Conservation (phyloP, 1,284 basidiomycete genomes). For the Trichosporon sp. region DNA sequence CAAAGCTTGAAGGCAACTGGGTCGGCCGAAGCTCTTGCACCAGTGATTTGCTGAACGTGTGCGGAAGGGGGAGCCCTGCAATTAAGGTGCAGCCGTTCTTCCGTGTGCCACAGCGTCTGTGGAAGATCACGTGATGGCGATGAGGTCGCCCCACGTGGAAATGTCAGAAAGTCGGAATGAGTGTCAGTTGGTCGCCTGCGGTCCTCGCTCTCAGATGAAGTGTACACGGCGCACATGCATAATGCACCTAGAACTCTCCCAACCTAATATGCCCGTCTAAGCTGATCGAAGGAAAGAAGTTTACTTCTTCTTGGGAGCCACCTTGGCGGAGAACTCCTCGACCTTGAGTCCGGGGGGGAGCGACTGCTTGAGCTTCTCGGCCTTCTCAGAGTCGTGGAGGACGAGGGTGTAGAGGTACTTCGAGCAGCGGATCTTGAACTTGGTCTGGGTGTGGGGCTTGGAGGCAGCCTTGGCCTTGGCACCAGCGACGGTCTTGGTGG, state of each 20-base stretch:
- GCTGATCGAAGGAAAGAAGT: neutral
- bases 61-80: neutral
- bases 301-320: constrained; percentile 52
- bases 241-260: constrained; percentile 5
- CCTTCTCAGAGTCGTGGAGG: constrained; percentile 95
- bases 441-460: constrained; percentile 75
- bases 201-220: constrained; percentile 10
- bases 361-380: constrained; percentile 94
- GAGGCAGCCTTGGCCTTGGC: constrained; percentile 51
- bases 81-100: neutral
- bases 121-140: neutral
- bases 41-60: neutral
- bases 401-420: constrained; percentile 96
- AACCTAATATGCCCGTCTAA: neutral
- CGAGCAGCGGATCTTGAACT: constrained; percentile 98
- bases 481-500: constrained; percentile 41
- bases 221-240: constrained; percentile 18
- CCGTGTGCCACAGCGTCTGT: neutral
- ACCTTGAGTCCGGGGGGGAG: constrained; percentile 67
- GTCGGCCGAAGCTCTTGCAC: neutral
- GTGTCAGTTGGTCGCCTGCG: neutral
- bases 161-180: neutral
- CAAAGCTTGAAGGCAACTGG: neutral
- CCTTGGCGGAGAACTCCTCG: constrained; percentile 49
- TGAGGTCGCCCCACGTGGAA: neutral